Evolutionary conservation across 140 eudicot species (phyloP).

Genomic region (Cichorium intybus): DNA sequence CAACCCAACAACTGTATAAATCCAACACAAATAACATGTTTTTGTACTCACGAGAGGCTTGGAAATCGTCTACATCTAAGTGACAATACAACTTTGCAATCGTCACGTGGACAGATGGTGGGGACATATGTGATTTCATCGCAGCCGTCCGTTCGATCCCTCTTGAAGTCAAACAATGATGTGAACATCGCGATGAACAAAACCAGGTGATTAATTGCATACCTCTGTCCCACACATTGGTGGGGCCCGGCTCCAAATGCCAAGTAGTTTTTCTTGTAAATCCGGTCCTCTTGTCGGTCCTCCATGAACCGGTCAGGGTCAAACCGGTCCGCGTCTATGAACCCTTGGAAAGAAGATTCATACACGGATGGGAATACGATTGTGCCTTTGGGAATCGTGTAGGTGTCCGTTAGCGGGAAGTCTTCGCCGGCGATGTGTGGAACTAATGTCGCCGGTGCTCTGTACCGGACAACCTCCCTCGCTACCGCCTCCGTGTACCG

Average conservation of each 20-base stretch:
- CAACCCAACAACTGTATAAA: slow-evolving; percentile 23
- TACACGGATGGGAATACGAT: slow-evolving; percentile 83
- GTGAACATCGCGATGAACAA: slow-evolving; percentile 80
- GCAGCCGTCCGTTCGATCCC: slow-evolving; percentile 77
- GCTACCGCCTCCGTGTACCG: slow-evolving; percentile 91
- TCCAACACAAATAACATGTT: slow-evolving; percentile 23
- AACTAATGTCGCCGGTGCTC: slow-evolving; percentile 86
- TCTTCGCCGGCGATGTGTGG: slow-evolving; percentile 90
- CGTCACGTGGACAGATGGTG: slow-evolving; percentile 87
- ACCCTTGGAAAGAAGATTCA: slow-evolving; percentile 91
- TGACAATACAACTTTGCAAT: slow-evolving; percentile 61
- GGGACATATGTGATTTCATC: slow-evolving; percentile 85
- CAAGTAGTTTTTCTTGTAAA: slow-evolving; percentile 59
- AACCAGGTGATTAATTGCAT: slow-evolving; percentile 75
- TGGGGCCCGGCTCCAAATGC: slow-evolving; percentile 94
- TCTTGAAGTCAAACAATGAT: slow-evolving; percentile 65
- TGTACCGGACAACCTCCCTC: slow-evolving; percentile 55
- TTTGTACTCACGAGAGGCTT: slow-evolving; percentile 24
- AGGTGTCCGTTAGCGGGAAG: slow-evolving; percentile 54
- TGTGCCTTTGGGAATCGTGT: slow-evolving; percentile 76
- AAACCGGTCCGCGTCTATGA: slow-evolving; percentile 72
- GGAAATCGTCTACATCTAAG: slow-evolving; percentile 46
- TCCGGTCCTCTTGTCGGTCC: slow-evolving; percentile 66
- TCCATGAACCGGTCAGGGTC: slow-evolving; percentile 93
- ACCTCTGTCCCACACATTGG: slow-evolving; percentile 95